phyloP scores from a whole-genome alignment of 1,284 basidiomycete species.

The Moesziomyces antarcticus region DNA sequence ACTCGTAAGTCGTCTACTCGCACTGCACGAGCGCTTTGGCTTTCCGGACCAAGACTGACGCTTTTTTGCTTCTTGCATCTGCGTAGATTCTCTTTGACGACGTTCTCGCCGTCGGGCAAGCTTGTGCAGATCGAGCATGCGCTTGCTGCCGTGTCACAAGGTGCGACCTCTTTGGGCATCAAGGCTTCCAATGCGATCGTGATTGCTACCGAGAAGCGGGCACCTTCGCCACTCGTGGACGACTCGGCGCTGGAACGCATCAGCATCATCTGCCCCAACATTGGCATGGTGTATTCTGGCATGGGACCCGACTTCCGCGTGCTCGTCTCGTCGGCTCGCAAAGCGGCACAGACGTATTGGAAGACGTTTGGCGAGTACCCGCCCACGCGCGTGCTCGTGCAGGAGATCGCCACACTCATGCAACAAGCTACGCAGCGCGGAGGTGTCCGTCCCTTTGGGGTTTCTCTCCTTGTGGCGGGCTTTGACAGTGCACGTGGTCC shows the following conservation, averaged over 20 bases:
- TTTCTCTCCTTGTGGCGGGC: conserved; percentile 94
- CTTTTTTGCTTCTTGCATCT: conserved; percentile 4
- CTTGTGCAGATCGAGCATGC: conserved; percentile 94
- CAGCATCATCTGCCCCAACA: conserved; percentile 95
- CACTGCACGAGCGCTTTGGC: not conserved
- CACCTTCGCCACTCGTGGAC: conserved; percentile 95
- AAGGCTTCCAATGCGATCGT: conserved; percentile 99
- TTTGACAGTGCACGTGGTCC: conserved; percentile 93
- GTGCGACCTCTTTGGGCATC: conserved; percentile 96
- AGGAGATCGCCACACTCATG: conserved; percentile 97
- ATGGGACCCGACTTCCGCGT: conserved; percentile 99
- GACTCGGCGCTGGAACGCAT: conserved; percentile 96
- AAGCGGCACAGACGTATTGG: conserved; percentile 99
- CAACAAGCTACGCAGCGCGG: conserved; percentile 98
- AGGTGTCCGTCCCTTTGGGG: conserved; percentile 97
- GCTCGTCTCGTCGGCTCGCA: conserved; percentile 90
- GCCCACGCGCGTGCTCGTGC: conserved; percentile 93
- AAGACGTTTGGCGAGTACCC: conserved; percentile 99
- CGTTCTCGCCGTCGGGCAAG: conserved; percentile 97
- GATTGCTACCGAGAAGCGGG: conserved; percentile 99
- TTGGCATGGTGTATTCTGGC: conserved; percentile 94
- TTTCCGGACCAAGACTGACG: no score
- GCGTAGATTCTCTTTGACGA: conserved; percentile 92
- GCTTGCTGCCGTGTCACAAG: conserved; percentile 84
- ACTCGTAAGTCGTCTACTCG: conserved; percentile 46